Base-by-base conservation (phyloP, 2,329 filamentous ascomycete genomes). In the Colletotrichum magnum region DNA sequence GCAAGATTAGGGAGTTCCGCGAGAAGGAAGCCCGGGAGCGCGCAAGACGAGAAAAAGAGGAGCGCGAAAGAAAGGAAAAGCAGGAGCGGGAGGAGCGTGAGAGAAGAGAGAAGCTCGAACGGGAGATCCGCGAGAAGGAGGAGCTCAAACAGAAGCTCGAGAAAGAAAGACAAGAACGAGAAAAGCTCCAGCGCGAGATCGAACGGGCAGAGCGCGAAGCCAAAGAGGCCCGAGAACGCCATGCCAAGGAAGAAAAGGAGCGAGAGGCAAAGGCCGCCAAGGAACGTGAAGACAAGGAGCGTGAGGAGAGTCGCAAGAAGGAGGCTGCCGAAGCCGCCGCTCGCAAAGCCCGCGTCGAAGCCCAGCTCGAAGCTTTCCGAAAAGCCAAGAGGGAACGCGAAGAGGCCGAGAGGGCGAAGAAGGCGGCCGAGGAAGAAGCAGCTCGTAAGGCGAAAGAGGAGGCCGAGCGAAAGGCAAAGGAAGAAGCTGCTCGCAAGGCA, bases 1-100 rank as follows among this genome's bases (percentile, higher is more conserved):
- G 81, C 66, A 80, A 84, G 62, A 76, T 89, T 2, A 86, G 82
- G 39, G 88, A 90, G 72, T 78, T 87, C 12, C 84, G 87, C 45
- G 88, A 89, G 52, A 89, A 86, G 72, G 87, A 89, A 32, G 84
- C 85, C 15, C 82, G 80, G 50, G 84, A 85, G 75, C 80, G 83
- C 45, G 82, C 84, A 57, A 77, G 75, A 28, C 77, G 76, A 61
- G 79, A 83, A 58, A 78, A 77, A 43, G 81, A 83, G 70, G 84
- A 85, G 75, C 80, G 83, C 39, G 82, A 84, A 54, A 77, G 75
- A 28, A 77, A 75, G 59, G 79, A 83, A 59, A 78, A 77, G 47
- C 32, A 36, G 2, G 32, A 36, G 2, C 32, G 32, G 2, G 81
- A 83, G 70, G 78, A 79, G 54, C 74, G 58, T 7, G 76, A 62